Evolutionary conservation across 129 eudicot genomes (phyloP).

Genomic region (Scalesia atractyloides): DNA sequence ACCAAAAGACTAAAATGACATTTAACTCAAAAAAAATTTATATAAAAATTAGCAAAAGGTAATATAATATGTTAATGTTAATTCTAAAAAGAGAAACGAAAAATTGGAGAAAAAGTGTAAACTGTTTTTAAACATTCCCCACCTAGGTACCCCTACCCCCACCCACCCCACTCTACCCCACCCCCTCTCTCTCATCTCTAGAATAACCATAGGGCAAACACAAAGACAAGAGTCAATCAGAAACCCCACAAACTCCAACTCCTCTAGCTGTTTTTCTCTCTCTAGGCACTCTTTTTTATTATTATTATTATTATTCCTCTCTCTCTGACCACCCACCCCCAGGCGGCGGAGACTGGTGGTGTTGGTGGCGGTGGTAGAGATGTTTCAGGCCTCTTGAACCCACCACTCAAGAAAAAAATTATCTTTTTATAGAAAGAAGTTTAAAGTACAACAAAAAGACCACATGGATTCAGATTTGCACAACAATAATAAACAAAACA

Average conservation of each 20-base stretch:
- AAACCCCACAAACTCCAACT: constrained; percentile 59
- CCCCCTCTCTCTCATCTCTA: constrained; percentile 16
- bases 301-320: neutral
- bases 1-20: no score
- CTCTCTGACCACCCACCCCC: constrained; percentile 24
- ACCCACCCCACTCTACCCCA: constrained; percentile 7
- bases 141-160: constrained; percentile 4
- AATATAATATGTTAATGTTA: neutral
- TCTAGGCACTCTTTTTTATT: constrained; percentile 36
- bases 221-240: constrained; percentile 56
- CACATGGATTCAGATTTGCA: constrained; percentile 75
- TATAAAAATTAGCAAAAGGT: neutral
- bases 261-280: constrained; percentile 44
- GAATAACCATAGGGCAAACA: constrained; percentile 34
- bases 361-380: constrained; percentile 35
- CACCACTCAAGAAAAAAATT: constrained; percentile 37
- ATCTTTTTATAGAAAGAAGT: constrained; percentile 28
- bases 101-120: neutral
- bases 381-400: constrained; percentile 52
- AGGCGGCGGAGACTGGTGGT: constrained; percentile 33
- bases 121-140: constrained; percentile 32
- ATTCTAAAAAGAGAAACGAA: neutral
- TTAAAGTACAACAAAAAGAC: constrained; percentile 29
- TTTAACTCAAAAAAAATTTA: no score
- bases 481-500: constrained; percentile 37